Percentiles rank a stretch among this genome's conserved stretches.
These are phyloP conservation scores for Phytophthora capsici DNA, from an alignment of 352 stramenopile species.

Conservation along the genomic window DNA sequence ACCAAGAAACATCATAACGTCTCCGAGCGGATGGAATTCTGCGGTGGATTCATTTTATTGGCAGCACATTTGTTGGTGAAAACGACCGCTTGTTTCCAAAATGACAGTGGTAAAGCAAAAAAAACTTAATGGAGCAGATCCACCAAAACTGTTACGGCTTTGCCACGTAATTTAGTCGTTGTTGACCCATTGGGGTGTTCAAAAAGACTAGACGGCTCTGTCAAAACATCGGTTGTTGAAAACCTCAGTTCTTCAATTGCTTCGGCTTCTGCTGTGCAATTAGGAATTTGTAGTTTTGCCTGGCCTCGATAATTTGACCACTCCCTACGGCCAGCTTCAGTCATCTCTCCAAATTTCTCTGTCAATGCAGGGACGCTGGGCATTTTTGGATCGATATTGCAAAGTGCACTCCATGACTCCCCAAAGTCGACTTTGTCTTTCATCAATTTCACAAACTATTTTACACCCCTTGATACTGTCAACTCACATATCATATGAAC, in stretches of 20 bases:
- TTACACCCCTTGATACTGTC: not conserved
- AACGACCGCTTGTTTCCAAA: slow-evolving; percentile 2
- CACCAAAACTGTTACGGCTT: not conserved
- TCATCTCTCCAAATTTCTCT: slow-evolving; percentile 14
- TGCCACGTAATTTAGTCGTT: not conserved
- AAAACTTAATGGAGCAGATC: slow-evolving; percentile 1
- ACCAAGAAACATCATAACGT: slow-evolving; percentile 4
- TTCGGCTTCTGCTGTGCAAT: slow-evolving; percentile 6
- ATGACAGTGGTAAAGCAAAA: slow-evolving; percentile 6
- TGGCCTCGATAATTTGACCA: slow-evolving; percentile 12
- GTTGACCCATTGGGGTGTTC: not conserved
- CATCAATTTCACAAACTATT: not conserved
- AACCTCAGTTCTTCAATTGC: slow-evolving; percentile 11
- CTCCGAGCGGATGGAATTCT: not conserved
- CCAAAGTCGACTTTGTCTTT: not conserved
- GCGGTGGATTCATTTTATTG: not conserved
- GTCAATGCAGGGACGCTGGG: slow-evolving; percentile 1
- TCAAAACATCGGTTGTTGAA: not conserved
- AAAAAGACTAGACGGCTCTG: slow-evolving; percentile 2
- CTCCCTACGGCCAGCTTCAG: not conserved
- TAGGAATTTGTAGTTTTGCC: slow-evolving; percentile 7
- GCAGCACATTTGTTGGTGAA: slow-evolving; percentile 4
- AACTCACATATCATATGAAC: not conserved
- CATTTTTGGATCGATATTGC: not conserved
- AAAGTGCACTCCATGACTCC: not conserved